Base-by-base conservation (phyloP, 345 rosid species). In the Eucalyptus viminalis region DNA sequence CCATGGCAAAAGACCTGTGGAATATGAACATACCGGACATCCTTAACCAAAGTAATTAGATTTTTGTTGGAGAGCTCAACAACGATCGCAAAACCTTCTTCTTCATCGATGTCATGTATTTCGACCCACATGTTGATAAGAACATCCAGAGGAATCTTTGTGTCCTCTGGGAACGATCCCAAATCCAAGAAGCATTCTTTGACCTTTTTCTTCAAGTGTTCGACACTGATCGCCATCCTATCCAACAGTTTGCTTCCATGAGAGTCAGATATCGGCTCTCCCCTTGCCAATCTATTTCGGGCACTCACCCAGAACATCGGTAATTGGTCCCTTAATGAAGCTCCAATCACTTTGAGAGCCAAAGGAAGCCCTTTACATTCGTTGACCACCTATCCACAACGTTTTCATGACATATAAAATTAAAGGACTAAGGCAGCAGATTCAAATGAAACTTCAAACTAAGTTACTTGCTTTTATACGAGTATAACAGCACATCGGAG, bases 111-210 rank as follows among this genome's bases (percentile, higher is more conserved):
- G 81, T 94, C 96, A 87, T 93, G 99, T 24, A 92, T 88, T 91
- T 95, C 99, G 16, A 92, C 93, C 99, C 99, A 97, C 95, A 96
- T 94, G 87, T 96, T 97, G 90, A 96, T 94, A 86, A 97, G 97
- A 51, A 95, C 93, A 92, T 96, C 97, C 43, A 97, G 94, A 87
- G 99, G 97, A 87, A 98, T 98, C 92, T 94, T 97, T 89, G 90
- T 95, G 94, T 96, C 99, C 95, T 98, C 99, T 50, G 99, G 98
- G 91, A 98, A 97, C n/a, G 98, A 93, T 19, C 99, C 99, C 93
- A 98, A 88, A 91, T 98, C 99, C 94, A 96, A 86, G 97, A 97
- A 96, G 92, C 99, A 96, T 62, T 96, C 98, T 88, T 47, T 93
- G 16, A 94, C 95, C 87, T 87, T 95, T 47, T 44, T 51, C 29